These are phyloP conservation scores for Dictyostelium intermedium DNA, from an alignment of 78 protist genomes.

Conservation along the genomic window DNA sequence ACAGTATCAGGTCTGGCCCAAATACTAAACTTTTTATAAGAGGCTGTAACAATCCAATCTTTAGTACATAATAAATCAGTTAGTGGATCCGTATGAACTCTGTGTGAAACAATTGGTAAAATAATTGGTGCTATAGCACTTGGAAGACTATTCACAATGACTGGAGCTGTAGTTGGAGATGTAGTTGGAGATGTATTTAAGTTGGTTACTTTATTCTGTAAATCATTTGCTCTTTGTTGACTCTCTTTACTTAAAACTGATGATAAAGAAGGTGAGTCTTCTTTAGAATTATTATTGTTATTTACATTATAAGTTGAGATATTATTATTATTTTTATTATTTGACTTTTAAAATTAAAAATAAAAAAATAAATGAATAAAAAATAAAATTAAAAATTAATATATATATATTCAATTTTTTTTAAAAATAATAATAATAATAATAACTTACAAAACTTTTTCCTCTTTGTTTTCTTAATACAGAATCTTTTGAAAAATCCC, in stretches of 20 bases:
- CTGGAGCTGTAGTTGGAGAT: not conserved
- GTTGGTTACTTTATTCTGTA: not conserved
- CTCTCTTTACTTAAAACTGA: not conserved
- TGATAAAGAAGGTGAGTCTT: not conserved
- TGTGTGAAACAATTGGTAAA: slow-evolving; percentile 51
- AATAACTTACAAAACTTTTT: slow-evolving; percentile 11
- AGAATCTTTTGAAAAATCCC: slow-evolving; percentile 64
- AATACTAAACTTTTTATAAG: slow-evolving; percentile 20
- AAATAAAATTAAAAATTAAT: too few species aligned
- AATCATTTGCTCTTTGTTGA: not conserved
- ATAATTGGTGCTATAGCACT: slow-evolving; percentile 25
- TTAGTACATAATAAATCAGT: slow-evolving; percentile 17
- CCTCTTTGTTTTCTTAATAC: slow-evolving; percentile 56
- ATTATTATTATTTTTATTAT: slow-evolving; percentile 4
- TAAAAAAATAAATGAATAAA: too few species aligned
- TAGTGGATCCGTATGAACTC: slow-evolving; percentile 35
- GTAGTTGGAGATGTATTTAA: not conserved
- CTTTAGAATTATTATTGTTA: not conserved
- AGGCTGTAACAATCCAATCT: slow-evolving; percentile 50
- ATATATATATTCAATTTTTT: too few species aligned
- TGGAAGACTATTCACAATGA: slow-evolving; percentile 2
- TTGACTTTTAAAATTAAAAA: not conserved
- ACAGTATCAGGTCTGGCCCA: slow-evolving; percentile 74
- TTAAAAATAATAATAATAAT: not conserved
- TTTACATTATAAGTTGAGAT: not conserved